phyloP scores from a whole-genome alignment of 148 eudicot genomes.

The Salicornia ramosissima region DNA sequence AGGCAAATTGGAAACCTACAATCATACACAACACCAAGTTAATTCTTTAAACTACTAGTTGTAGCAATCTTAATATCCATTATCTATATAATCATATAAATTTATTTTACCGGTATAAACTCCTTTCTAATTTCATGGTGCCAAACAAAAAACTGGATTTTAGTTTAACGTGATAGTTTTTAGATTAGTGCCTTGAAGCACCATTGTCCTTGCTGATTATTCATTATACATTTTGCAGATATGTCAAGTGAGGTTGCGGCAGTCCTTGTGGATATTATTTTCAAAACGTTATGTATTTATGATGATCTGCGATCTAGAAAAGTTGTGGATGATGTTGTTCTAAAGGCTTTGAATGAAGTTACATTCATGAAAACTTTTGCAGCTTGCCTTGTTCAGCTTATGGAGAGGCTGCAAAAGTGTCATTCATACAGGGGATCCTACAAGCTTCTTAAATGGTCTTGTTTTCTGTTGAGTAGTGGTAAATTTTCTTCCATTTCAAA shows the following conservation, averaged over 20 bases:
- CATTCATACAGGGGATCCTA: slow-evolving; percentile 65
- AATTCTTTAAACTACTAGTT: too few relatives aligned
- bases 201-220: slow-evolving; percentile 1
- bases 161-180: background rate
- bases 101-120: too few relatives aligned
- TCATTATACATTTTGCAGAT: slow-evolving; percentile 39
- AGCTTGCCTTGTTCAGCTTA: slow-evolving; percentile 73
- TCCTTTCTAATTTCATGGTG: background rate
- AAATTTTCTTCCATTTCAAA: slow-evolving; percentile 72
- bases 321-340: slow-evolving; percentile 75
- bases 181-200: background rate
- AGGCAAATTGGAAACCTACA: too few relatives aligned
- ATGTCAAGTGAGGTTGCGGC: slow-evolving; percentile 64
- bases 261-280: slow-evolving; percentile 63
- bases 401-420: slow-evolving; percentile 76
- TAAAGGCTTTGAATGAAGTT: slow-evolving; percentile 52
- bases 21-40: too few relatives aligned
- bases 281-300: slow-evolving; percentile 62
- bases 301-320: slow-evolving; percentile 83
- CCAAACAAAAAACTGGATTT: background rate
- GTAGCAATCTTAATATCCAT: too few relatives aligned
- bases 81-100: too few relatives aligned
- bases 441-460: slow-evolving; percentile 89
- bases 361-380: slow-evolving; percentile 82
- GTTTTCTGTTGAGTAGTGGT: slow-evolving; percentile 60